Evolutionary conservation across 2,329 filamentous ascomycete genomes (phyloP).

Genomic region (Cryphonectria radicalis): DNA sequence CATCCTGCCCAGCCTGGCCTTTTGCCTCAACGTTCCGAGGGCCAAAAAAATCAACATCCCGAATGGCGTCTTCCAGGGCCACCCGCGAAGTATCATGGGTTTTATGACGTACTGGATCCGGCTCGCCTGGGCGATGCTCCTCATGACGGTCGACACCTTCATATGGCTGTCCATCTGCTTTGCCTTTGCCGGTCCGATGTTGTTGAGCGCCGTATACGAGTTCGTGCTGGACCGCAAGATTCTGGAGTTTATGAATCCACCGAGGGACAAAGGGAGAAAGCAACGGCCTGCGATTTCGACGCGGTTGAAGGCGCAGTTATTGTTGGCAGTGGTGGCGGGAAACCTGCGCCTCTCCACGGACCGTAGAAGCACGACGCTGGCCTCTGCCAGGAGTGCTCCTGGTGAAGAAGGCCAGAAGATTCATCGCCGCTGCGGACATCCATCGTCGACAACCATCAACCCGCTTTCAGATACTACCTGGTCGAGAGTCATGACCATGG

Average conservation of each 20-base stretch:
- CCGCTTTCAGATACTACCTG: constrained; percentile 37
- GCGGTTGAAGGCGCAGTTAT: constrained; percentile 35
- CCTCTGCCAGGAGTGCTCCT: background rate
- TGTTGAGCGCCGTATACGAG: constrained; percentile 38
- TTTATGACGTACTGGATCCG: constrained; percentile 28
- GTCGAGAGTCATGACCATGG: constrained; percentile 38
- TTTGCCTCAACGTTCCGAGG: constrained; percentile 36
- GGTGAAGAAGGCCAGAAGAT: background rate
- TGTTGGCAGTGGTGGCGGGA: constrained; percentile 38
- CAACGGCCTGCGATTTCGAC: background rate
- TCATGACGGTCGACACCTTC: constrained; percentile 34
- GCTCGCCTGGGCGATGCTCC: constrained; percentile 27
- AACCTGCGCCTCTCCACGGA: constrained; percentile 38
- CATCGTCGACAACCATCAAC: constrained; percentile 5
- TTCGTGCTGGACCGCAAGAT: constrained; percentile 36
- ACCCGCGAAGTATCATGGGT: constrained; percentile 29
- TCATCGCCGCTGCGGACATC: background rate
- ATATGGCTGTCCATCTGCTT: constrained; percentile 37
- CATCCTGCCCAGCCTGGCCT: constrained; percentile 36
- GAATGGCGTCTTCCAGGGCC: constrained; percentile 26
- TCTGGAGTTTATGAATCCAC: constrained; percentile 30
- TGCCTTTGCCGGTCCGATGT: constrained; percentile 37
- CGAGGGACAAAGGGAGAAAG: background rate
- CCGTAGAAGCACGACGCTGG: constrained; percentile 4
- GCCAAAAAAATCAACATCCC: constrained; percentile 33